Evolutionary conservation across 139 green algal genomes (phyloP).

Genomic region (Edaphochlamys debaryana): DNA sequence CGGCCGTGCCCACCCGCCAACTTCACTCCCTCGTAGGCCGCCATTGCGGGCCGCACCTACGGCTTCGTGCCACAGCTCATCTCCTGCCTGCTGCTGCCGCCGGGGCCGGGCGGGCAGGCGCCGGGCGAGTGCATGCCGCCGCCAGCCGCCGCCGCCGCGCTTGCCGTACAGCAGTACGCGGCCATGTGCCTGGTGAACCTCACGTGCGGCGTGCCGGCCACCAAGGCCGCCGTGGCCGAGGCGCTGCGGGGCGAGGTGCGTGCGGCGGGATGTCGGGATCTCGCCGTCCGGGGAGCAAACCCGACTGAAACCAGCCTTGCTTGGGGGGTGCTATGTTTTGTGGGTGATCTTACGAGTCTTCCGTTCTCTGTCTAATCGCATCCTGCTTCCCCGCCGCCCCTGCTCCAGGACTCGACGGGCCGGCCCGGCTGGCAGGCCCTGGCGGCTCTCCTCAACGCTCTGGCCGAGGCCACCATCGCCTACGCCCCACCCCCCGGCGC

Average conservation of each 20-base stretch:
- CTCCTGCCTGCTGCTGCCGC: not conserved
- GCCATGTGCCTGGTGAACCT: slow-evolving; percentile 33
- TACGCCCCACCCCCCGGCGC: not conserved
- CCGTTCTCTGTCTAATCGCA: too few species aligned
- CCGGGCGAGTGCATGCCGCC: not conserved
- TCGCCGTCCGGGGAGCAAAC: too few species aligned
- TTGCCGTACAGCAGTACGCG: slow-evolving; percentile 19
- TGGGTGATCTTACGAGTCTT: too few species aligned
- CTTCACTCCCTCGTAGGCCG: not conserved
- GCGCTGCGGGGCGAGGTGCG: too few species aligned
- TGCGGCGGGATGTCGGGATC: too few species aligned
- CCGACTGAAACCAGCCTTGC: too few species aligned
- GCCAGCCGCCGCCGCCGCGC: not conserved
- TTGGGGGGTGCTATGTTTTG: too few species aligned
- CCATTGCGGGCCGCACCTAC: not conserved
- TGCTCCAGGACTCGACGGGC: too few species aligned
- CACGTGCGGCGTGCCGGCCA: slow-evolving; percentile 14
- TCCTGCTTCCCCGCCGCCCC: too few species aligned
- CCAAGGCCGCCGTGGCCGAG: slow-evolving; percentile 21
- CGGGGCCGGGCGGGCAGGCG: too few species aligned
- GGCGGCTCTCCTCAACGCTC: not conserved
- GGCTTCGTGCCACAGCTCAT: slow-evolving; percentile 19
- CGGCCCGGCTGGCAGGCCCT: slow-evolving; percentile 22
- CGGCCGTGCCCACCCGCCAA: too few species aligned
- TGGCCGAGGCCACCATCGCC: not conserved